Base-by-base conservation (phyloP, 78 protist genomes). In the Protostelium mycophagum region DNA sequence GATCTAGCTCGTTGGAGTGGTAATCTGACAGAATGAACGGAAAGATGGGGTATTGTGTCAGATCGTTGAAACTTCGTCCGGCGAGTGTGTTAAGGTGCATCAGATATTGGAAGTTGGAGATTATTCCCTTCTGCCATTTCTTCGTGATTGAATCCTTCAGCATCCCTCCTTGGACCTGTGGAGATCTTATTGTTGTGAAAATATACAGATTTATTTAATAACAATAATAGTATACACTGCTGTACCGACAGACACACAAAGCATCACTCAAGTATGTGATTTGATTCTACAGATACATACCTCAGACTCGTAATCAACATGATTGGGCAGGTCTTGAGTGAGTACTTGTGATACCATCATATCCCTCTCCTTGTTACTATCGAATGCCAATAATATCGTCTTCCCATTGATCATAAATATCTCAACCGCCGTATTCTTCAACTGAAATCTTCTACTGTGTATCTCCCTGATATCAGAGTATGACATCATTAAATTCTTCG, bases 41-140 rank as follows among this genome's bases (percentile, higher is more conserved):
- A 29, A 96, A 90, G 28, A 97, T 95, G 0, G 99, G 99, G 86
- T 98, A 98, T 91, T 98, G 99, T 25, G 91, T 95, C 28, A 97
- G 96, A 88, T 98, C 99, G 87, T 95, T 96, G 93, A 90, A 95
- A 28, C 99, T 91, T 36, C 99, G 94, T 31, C 99, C 99, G 0
- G 99, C 97, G 5, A 97, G 84, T 35, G 95, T 95, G 94, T 98
- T 98, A 87, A 98, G 88, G 63, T 88, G 94, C 97, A 96, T 92
- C 1, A 98, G 93, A 85, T 97, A 97, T 51, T 98, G 98, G 63
- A 97, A 96, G 93, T 97, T 97, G 85, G 91, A 83, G 83, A 98
- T 86, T 85, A 86, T 28, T 35, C 98, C 97, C 28, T 39, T 35
- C 36, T 34, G 88, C 99, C 99, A 96, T 86, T 90, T 95, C 96